These are phyloP conservation scores for Alternaria gaisen DNA, from an alignment of 2,329 filamentous ascomycete species.

Conservation along the genomic window DNA sequence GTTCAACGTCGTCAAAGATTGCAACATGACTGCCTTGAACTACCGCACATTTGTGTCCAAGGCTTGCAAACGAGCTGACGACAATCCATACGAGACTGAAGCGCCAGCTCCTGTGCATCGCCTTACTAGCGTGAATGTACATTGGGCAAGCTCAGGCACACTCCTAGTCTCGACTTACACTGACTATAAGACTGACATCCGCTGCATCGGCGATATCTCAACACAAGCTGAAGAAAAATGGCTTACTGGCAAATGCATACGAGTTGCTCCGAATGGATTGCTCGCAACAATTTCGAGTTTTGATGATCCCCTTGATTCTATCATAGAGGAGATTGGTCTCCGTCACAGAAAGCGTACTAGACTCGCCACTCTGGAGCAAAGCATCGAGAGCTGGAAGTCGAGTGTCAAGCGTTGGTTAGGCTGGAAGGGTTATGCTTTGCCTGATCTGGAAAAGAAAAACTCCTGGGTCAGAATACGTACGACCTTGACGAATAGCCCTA, in stretches of 20 bases:
- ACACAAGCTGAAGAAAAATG: conserved; percentile 28
- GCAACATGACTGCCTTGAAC: conserved; percentile 46
- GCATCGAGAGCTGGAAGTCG: conserved; percentile 47
- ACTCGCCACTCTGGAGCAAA: conserved; percentile 37
- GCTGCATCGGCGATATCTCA: conserved; percentile 27
- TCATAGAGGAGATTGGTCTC: conserved; percentile 28
- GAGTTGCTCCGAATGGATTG: conserved; percentile 46
- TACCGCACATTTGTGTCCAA: conserved; percentile 49
- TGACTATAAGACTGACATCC: conserved; percentile 32
- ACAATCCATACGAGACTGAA: conserved; percentile 15
- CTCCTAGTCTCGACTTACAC: conserved; percentile 45
- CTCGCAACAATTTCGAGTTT: conserved; percentile 44
- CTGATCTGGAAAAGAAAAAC: conserved; percentile 32
- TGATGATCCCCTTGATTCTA: conserved; percentile 36
- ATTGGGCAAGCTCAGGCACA: conserved; percentile 48
- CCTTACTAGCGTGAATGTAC: conserved; percentile 43
- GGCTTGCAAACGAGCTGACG: conserved; percentile 18
- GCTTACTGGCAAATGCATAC: conserved; percentile 41
- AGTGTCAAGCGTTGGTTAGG: conserved; percentile 45
- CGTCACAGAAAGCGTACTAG: conserved; percentile 40
- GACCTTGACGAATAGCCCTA: conserved; percentile 16
- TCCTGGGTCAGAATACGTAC: conserved; percentile 47
- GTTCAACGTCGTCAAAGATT: conserved; percentile 44
- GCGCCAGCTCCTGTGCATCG: conserved; percentile 21
- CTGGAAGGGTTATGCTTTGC: conserved; percentile 46